Base-by-base conservation (phyloP, 768 basidiomycete species). In the Trametes punicea region DNA sequence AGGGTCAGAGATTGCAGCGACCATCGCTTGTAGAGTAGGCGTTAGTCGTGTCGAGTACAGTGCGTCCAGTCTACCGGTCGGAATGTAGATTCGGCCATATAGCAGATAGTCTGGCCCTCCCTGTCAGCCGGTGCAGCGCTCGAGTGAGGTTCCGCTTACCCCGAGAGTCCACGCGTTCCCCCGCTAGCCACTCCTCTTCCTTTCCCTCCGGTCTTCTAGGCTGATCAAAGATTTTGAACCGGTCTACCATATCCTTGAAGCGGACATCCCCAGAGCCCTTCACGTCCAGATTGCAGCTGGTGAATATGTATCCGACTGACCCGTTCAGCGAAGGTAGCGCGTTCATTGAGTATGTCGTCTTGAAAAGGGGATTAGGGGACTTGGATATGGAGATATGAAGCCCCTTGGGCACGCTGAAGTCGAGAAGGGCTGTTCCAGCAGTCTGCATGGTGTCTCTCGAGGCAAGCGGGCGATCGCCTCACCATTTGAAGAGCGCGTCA, bases 261-360 rank as follows among this genome's bases (percentile, higher is more conserved):
- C 81, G 81, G 39, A 91, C 86, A 60, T 81, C 79, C 4, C 81
- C 80, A 13, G 88, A 90, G 31, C 75, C 78, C 63, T 82, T 81
- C 55, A 90, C 77, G 62, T 87, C 78, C 47, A 97, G 74, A 57
- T 89, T 82, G 65, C 90, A 93, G 8, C 93, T 93, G 0, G 89
- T 90, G 69, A 95, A 96, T 55, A 97, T 90, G 67, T 97, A 98
- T 42, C 91, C 91, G 36, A 98, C 78, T 2, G 92, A 93, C 23
- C 96, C 96, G 61, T 93, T 91, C 61, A 98, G 77, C 7, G 92
- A 91, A 1, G 94, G 93, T 75, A 98, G 81, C 9, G 93, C 92
- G 55, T 90, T 93, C 79, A 97, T 89, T 6, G 91, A 85, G 70
- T 95, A 94, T 1, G 90, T 90, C 1, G 92, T 94, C 71, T 83